Evolutionary conservation across 495 filamentous ascomycete species (phyloP).

Genomic region (Podospora sp.): DNA sequence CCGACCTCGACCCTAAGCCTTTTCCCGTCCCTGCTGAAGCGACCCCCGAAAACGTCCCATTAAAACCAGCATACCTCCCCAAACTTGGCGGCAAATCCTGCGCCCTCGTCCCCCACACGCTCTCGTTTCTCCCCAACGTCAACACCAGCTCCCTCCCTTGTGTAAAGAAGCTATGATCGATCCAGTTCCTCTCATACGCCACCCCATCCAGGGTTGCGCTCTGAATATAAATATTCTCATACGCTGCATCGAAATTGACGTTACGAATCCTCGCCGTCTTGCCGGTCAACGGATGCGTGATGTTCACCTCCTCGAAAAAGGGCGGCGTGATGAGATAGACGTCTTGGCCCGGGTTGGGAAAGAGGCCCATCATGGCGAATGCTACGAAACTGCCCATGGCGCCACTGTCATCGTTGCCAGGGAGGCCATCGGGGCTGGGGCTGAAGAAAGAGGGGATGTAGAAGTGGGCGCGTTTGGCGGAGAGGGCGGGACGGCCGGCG

Average conservation of each 20-base stretch:
- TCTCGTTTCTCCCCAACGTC: conserved; percentile 65
- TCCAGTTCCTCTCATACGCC: conserved; percentile 69
- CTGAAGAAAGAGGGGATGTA: conserved; percentile 71
- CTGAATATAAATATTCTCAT: conserved; percentile 68
- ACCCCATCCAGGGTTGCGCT: conserved; percentile 68
- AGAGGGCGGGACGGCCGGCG: conserved; percentile 65
- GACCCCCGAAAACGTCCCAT: conserved; percentile 17
- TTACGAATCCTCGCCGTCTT: conserved; percentile 62
- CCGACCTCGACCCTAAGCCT: not conserved
- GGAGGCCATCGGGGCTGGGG: conserved; percentile 61
- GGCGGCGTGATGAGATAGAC: conserved; percentile 73
- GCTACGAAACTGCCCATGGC: conserved; percentile 73
- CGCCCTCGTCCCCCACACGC: conserved; percentile 66
- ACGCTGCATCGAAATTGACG: conserved; percentile 66
- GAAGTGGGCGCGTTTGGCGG: conserved; percentile 59
- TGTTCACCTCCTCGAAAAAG: conserved; percentile 65
- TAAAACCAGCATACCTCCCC: conserved; percentile 41
- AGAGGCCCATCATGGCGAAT: conserved; percentile 72
- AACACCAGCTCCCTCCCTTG: conserved; percentile 70
- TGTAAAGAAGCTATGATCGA: conserved; percentile 74
- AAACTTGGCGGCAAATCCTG: conserved; percentile 66
- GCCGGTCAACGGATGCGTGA: conserved; percentile 62
- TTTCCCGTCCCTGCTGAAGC: conserved; percentile 11
- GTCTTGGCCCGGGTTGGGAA: conserved; percentile 73
- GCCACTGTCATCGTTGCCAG: conserved; percentile 73